Base-by-base conservation (phyloP, 768 basidiomycete genomes). In the Auricularia auricula-judae region DNA sequence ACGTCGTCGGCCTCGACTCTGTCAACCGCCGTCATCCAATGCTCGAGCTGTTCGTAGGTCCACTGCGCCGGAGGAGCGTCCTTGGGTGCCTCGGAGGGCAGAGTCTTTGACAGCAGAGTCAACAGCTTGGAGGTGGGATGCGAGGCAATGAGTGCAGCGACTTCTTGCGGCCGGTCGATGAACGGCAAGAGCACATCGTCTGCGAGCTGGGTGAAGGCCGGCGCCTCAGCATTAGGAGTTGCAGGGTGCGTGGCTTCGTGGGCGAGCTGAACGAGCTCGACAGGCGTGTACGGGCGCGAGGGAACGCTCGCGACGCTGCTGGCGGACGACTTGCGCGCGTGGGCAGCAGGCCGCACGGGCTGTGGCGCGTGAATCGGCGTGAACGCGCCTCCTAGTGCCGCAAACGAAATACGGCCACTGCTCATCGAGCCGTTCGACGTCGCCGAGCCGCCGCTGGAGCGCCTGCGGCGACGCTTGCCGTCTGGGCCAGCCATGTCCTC, bases 111-210 rank as follows among this genome's bases (percentile, higher is more conserved):
- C 35, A 93, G 81, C 21, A 92, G 81, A 4, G 86, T 79, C 66
- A 92, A 86, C 2, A 93, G 77, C 66, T 86, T 86, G 66, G 81
- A 81, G 64, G 86, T 88, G 3, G 86, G 89, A 2, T 80, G 84
- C 12, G 76, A 79, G 23, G 81, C 78, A 65, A 94, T 82, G 35
- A 97, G 80, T 8, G 82, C 76, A 3, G 81, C 67, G 1, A 95
- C 91, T 70, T 97, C 93, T 0, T 77, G 74, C 0, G 91, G 82
- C 21, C 93, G 85, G 67, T 95, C 87, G 67, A 95, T 81, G 75
- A 93, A 97, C 1, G 93, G 93, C 14, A 97, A 83, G 68, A 85
- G 87, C 36, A 91, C 83, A 66, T 90, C 86, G 23, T 85, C 84
- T 4, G 88, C 88, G 1, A 93, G 81, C 0, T 84, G 84, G 0